These are phyloP conservation scores for Dendrostoma leiphaemia DNA, from an alignment of 2,329 filamentous ascomycete genomes.

Conservation along the genomic window DNA sequence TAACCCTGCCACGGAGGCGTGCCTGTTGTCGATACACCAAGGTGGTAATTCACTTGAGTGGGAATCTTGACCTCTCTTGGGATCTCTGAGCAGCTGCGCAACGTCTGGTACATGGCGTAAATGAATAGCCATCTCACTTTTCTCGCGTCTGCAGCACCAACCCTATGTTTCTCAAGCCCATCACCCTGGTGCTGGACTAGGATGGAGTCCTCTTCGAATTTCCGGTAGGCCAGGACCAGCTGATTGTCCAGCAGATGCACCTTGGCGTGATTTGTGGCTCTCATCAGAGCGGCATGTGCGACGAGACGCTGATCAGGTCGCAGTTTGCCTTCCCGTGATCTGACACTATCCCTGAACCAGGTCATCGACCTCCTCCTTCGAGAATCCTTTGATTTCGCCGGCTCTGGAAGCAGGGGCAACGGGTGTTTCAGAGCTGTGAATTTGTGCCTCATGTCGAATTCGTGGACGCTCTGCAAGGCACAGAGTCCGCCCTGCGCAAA, in stretches of 20 bases:
- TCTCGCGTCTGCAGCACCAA: conserved; percentile 64
- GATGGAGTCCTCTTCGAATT: conserved; percentile 64
- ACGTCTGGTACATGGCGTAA: conserved; percentile 71
- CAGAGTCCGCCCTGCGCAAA: conserved; percentile 66
- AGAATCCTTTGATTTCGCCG: conserved; percentile 16
- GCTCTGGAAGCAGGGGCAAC: conserved; percentile 63
- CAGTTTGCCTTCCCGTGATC: conserved; percentile 33
- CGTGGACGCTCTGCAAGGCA: conserved; percentile 63
- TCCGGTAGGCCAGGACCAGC: conserved; percentile 66
- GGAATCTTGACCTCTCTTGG: conserved; percentile 61
- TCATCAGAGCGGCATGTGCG: conserved; percentile 51
- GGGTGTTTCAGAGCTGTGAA: conserved; percentile 62
- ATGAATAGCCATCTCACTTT: conserved; percentile 78
- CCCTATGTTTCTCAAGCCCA: conserved; percentile 47
- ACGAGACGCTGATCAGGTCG: conserved; percentile 48
- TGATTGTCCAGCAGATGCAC: conserved; percentile 40
- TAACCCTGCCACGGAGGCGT: conserved; percentile 45
- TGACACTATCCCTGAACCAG: conserved; percentile 34
- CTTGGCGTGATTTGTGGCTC: conserved; percentile 46
- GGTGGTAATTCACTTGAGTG: conserved; percentile 55
- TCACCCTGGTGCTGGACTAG: conserved; percentile 50
- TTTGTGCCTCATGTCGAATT: conserved; percentile 62
- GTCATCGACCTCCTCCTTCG: conserved; percentile 27
- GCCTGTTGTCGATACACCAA: conserved; percentile 41
- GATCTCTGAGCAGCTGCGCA: conserved; percentile 60